Evolutionary conservation across 176 grass and related monocot species (phyloP), one percentile per base, ranked within the genome.

Genomic region (Juncus effusus): DNA sequence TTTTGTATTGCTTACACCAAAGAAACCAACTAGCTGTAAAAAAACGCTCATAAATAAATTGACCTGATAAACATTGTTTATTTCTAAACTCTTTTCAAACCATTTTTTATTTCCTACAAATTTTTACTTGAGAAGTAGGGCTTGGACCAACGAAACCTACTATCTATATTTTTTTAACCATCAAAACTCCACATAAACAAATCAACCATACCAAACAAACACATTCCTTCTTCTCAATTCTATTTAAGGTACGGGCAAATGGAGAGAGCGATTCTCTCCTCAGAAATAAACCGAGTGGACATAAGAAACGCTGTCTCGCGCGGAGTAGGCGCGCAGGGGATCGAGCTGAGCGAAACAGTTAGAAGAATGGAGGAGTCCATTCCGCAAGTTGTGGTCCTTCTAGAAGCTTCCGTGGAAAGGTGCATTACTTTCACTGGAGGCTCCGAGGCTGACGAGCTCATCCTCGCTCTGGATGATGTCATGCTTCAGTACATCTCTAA

Each of bases 361-460:
- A 75, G 89, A 40, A 87, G 95, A 83, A 94, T 99, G 95, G 89
- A 99, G 69, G 95, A 99, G 84, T 94, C 95, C 55, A 89, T 99
- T 63, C 89, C 95, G 10, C 89, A 99, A 76, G 78, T 93, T 56
- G 80, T 94, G 67, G 72, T 94, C 45, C 86, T 90, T 73, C 83
- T 99, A 78, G 94, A 93, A 93, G 85, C 89, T 78, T 83, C 94
- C 64, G 81, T 90, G 6, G 94, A 99, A 73, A 89, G 94, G 84
- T 99, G 94, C 83, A 85, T 93, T 65, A 87, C 64, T 84, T 85
- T 99, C 59, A 99, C 94, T 74, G 85, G 85, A 15, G 94, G 94
- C 28, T 99, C 94, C 65, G 94, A 99, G 65, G 85, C 81, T 59
- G 88, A 99, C 82, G 94, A 99, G 67, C 81, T 99, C 54, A 80